These are phyloP conservation scores for Gossypium gossypioides DNA, from an alignment of 441 rosid species.

Conservation along the genomic window DNA sequence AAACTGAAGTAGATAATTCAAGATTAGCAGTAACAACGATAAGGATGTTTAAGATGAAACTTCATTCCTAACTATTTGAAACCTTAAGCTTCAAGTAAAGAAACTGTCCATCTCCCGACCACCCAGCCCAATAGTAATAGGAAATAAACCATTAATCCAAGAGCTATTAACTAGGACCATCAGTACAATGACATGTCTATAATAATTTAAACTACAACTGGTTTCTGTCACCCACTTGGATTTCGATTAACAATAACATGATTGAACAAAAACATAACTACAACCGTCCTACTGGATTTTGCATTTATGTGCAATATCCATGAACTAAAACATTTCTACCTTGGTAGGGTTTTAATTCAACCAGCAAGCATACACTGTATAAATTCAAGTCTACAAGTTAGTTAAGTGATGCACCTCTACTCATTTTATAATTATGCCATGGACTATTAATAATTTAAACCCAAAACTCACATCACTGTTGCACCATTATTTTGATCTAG, in stretches of 20 bases:
- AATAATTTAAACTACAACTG: not conserved
- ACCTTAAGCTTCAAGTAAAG: not conserved
- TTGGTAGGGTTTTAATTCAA: not conserved
- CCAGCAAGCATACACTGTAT: not conserved
- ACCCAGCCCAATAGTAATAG: not conserved
- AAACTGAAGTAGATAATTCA: not conserved
- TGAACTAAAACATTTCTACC: constrained; percentile 1
- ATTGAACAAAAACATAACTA: not conserved
- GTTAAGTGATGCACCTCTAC: not conserved
- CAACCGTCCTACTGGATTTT: not conserved
- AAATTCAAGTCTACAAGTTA: constrained; percentile 1
- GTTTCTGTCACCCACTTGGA: not conserved
- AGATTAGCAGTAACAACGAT: not conserved
- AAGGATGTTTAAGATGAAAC: constrained; percentile 2
- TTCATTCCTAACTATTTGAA: not conserved
- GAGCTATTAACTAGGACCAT: not conserved
- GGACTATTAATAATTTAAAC: not conserved
- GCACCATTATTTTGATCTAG: not conserved
- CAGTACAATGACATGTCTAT: not conserved
- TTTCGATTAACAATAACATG: not conserved
- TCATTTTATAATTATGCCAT: not conserved
- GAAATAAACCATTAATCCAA: not conserved
- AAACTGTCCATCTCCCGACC: not conserved
- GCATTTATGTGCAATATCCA: not conserved
- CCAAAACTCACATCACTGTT: not conserved